These are phyloP conservation scores for Datisca glomerata DNA, from an alignment of 306 rosid genomes.

Conservation along the genomic window DNA sequence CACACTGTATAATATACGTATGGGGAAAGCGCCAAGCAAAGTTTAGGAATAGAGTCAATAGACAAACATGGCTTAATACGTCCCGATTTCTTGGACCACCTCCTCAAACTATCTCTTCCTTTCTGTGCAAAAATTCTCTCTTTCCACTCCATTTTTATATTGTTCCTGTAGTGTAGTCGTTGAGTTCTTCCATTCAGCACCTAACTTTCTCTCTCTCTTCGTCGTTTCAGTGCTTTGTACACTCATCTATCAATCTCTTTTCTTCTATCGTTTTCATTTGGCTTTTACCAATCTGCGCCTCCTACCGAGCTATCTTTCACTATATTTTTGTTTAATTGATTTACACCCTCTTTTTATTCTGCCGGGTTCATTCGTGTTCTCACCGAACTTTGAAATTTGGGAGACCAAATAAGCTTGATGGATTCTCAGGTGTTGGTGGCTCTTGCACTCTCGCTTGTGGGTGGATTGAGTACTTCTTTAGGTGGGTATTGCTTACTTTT, in stretches of 20 bases:
- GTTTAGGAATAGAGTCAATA: not conserved
- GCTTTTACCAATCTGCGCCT: too few species aligned
- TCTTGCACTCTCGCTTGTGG: constrained; percentile 86
- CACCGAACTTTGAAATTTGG: constrained; percentile 1
- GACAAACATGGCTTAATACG: not conserved
- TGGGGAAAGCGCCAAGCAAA: too few species aligned
- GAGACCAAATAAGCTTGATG: constrained; percentile 21
- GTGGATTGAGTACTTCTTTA: constrained; percentile 83
- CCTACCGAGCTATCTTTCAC: too few species aligned
- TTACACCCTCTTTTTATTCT: constrained; percentile 1
- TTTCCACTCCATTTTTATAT: not conserved
- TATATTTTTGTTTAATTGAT: not conserved
- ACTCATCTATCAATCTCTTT: not conserved
- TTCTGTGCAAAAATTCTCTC: constrained; percentile 13
- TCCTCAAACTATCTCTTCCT: constrained; percentile 43
- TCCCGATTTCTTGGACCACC: constrained; percentile 17
- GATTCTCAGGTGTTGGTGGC: constrained; percentile 80
- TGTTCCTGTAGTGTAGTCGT: not conserved
- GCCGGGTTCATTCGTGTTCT: constrained; percentile 1
- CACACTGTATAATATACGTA: too few species aligned
- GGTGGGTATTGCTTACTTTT: too few species aligned
- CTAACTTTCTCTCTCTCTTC: not conserved
- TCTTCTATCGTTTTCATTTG: too few species aligned
- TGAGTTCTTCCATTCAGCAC: not conserved
- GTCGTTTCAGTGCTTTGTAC: not conserved